A percentile compares a stretch with the other conserved stretches of the same genome.
These are phyloP conservation scores for Hemisphaericaspora lyxosophila DNA, from an alignment of 1,139 yeast genomes.

Conservation along the genomic window DNA sequence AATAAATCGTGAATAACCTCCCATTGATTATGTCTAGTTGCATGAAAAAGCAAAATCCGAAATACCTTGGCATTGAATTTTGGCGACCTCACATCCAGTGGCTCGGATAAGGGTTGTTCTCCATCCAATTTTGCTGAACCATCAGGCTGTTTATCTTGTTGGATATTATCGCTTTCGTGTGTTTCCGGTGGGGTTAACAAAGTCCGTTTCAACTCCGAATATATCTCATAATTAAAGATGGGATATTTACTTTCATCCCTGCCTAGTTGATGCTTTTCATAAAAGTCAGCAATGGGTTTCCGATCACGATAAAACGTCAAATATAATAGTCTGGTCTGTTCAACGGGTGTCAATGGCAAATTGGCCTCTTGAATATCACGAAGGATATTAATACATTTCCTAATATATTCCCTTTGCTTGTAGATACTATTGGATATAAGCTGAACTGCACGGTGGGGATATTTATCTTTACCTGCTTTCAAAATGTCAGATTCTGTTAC, in stretches of 20 bases:
- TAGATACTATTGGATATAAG: constrained; percentile 7
- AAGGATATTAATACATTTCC: constrained; percentile 24
- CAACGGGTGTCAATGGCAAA: constrained; percentile 30
- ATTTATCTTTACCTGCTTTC: constrained; percentile 5
- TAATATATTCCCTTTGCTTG: constrained; percentile 20
- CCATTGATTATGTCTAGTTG: constrained; percentile 23
- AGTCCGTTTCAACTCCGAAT: constrained; percentile 19
- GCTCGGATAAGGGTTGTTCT: too few species aligned
- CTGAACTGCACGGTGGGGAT: background rate
- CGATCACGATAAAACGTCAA: constrained; percentile 34
- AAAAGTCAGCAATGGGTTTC: constrained; percentile 16
- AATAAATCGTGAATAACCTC: constrained; percentile 18
- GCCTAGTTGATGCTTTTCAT: background rate
- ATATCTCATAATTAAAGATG: constrained; percentile 22
- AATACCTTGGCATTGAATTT: background rate
- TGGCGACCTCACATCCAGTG: too few species aligned
- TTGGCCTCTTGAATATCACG: constrained; percentile 26
- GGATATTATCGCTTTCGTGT: too few species aligned
- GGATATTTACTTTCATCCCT: constrained; percentile 8
- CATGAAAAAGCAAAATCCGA: constrained; percentile 23
- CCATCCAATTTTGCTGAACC: too few species aligned
- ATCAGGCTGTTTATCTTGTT: too few species aligned
- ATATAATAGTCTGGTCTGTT: constrained; percentile 31
- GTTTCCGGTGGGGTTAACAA: too few species aligned
- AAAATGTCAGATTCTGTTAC: too few species aligned